Evolutionary conservation across 768 basidiomycete genomes (phyloP), one percentile per base, ranked within the genome.

Genomic region (Hygrocybe punicea): DNA sequence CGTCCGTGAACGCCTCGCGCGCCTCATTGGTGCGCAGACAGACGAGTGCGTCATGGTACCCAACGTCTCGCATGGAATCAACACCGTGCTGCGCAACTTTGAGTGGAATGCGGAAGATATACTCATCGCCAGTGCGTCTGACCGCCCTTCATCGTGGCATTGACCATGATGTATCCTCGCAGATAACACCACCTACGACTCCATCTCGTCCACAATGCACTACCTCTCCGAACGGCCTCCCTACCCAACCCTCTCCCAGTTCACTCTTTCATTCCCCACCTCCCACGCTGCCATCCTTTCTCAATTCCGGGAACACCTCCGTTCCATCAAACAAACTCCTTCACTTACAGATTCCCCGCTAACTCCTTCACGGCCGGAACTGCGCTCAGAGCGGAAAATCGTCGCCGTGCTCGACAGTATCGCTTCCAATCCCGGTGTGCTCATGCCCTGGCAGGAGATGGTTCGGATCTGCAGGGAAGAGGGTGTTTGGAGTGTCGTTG

Each of bases 371-470:
- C 29, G 29, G 29, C 29, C 29, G 29, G 14, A 51, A 33, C 6
- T 37, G 21, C 29, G 14, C 45, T n/a, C 49, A 17, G 37, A 63
- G 57, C 19, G 65, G 57, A 82, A 84, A 67, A 74, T 86, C 1
- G 74, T 91, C 19, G 84, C 84, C 0, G 67, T 93, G 36, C 81
- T 93, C 10, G 92, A 93, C 65, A 71, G 76, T 33, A 86, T 93
- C 47, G 69, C 74, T 3, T 81, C 86, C 10, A 76, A 75, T 40
- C 91, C 91, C 1, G 91, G 86, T 0, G 77, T 82, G 11, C 65
- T 75, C 3, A 70, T 89, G n/a, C 92, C 92, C 0, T 93, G 91
- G 91, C 74, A 85, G 66, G 83, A 86, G 58, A 77, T 93, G 70
- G 84, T 88, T 0, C 64, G 76, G 5, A 74, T 90, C 3, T 87